phyloP scores from a whole-genome alignment of 495 filamentous ascomycete species.

The Neurospora africana region DNA sequence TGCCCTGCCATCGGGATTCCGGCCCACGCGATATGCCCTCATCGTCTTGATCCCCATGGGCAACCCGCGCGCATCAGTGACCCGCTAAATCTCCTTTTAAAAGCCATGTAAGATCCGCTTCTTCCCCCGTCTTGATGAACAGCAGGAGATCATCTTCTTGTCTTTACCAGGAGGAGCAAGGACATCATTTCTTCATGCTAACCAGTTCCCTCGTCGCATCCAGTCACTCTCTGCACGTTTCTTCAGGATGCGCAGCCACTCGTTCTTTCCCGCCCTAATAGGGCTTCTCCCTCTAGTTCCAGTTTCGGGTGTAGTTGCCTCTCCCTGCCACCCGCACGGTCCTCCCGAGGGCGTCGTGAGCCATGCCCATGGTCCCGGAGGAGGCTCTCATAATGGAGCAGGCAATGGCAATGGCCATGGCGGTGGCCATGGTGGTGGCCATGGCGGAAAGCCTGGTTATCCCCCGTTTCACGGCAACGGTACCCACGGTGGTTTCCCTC shows the following conservation, averaged over 20 bases:
- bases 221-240: conserved; percentile 5
- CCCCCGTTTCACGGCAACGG: not conserved
- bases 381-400: not conserved
- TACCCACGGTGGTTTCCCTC: not conserved
- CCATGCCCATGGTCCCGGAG: not conserved
- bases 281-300: not conserved
- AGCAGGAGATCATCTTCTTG: not conserved
- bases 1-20: not conserved
- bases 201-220: not conserved
- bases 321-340: not conserved
- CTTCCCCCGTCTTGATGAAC: not conserved
- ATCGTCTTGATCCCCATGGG: not conserved
- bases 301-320: conserved; percentile 2
- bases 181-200: conserved; percentile 1
- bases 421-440: not conserved
- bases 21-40: not conserved
- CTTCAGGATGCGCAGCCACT: conserved; percentile 8
- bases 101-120: not conserved
- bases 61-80: not conserved
- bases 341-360: not conserved
- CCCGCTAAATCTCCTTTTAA: not conserved
- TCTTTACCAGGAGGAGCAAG: not conserved
- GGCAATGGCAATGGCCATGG: not conserved
- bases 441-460: not conserved
- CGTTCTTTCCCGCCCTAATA: conserved; percentile 4